A percentile compares a stretch with the other conserved stretches of the same genome.
These are phyloP conservation scores for Thraustochytrium sp. DNA, from an alignment of 352 stramenopile species.

Conservation along the genomic window DNA sequence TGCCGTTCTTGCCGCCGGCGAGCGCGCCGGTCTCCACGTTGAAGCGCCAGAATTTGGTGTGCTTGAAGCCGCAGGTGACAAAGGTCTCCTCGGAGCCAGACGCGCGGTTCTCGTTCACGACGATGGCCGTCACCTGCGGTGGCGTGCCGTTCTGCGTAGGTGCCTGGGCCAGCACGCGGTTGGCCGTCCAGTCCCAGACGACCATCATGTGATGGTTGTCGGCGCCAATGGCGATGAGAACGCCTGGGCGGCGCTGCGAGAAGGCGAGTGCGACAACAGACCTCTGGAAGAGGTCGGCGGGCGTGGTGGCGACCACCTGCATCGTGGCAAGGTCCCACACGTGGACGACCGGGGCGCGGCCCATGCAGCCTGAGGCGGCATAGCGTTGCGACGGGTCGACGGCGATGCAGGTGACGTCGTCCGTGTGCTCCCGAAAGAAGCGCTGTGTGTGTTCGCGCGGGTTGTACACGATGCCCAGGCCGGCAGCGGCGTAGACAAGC, in stretches of 20 bases:
- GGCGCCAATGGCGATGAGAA: neutral
- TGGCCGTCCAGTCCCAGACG: constrained; percentile 11
- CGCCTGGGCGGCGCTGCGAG: neutral
- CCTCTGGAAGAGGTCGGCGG: constrained; percentile 5
- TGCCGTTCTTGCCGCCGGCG: neutral
- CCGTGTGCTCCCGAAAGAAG: constrained; percentile 69
- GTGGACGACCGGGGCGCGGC: constrained; percentile 55
- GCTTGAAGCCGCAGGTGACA: constrained; percentile 36
- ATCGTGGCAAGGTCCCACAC: constrained; percentile 62
- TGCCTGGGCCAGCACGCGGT: neutral
- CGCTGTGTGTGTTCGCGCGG: constrained; percentile 59
- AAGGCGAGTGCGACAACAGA: neutral
- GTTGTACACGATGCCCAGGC: constrained; percentile 31
- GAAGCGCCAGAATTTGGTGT: constrained; percentile 31
- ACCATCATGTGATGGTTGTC: constrained; percentile 38
- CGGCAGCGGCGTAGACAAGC: constrained; percentile 24
- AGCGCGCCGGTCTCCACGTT: constrained; percentile 25
- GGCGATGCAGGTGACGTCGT: constrained; percentile 71
- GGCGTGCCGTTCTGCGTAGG: constrained; percentile 21
- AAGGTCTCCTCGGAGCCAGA: constrained; percentile 1
- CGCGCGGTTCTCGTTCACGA: neutral
- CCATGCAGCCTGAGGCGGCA: constrained; percentile 71
- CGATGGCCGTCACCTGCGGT: neutral
- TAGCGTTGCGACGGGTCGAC: constrained; percentile 70
- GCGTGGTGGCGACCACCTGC: constrained; percentile 4